These are phyloP conservation scores for Russula olivacea DNA, from an alignment of 768 basidiomycete species.

Conservation along the genomic window DNA sequence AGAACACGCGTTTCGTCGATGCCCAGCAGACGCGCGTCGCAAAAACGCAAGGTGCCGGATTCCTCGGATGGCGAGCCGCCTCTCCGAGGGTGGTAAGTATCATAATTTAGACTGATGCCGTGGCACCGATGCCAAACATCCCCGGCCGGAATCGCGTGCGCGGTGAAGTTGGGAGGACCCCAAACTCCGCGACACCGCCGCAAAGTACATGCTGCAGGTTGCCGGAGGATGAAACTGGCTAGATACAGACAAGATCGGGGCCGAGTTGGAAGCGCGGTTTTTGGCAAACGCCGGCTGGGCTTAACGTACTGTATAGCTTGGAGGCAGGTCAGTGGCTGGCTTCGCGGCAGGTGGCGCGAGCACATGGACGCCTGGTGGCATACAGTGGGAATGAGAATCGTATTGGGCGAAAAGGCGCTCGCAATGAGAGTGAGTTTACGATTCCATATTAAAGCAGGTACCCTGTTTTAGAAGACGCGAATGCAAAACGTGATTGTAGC, in stretches of 20 bases:
- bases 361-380: conserved; percentile 24
- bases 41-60: conserved; percentile 22
- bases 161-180: conserved; percentile 15
- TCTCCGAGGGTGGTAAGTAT: conserved; percentile 18
- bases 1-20: conserved; percentile 21
- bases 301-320: conserved; percentile 15
- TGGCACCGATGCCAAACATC: conserved; percentile 20
- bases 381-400: conserved; percentile 24
- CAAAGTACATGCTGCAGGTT: conserved; percentile 8
- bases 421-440: conserved; percentile 2
- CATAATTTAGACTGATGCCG: conserved; percentile 20
- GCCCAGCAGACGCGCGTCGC: conserved; percentile 19
- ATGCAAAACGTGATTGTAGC: conserved; percentile 11
- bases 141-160: conserved; percentile 20
- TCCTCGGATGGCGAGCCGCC: conserved; percentile 22
- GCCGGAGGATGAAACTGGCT: conserved; percentile 3
- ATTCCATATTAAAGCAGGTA: conserved; percentile 9
- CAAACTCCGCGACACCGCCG: conserved; percentile 23
- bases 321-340: conserved; percentile 15
- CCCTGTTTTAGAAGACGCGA: conserved; percentile 10
- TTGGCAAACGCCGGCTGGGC: conserved; percentile 11
- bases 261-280: neutral
- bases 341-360: conserved; percentile 19
- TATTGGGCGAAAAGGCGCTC: conserved; percentile 12
- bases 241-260: conserved; percentile 4